A percentile compares a stretch with the other conserved stretches of the same genome.
phyloP scores from a whole-genome alignment of 2,329 filamentous ascomycete genomes.

The Botrytis porri region DNA sequence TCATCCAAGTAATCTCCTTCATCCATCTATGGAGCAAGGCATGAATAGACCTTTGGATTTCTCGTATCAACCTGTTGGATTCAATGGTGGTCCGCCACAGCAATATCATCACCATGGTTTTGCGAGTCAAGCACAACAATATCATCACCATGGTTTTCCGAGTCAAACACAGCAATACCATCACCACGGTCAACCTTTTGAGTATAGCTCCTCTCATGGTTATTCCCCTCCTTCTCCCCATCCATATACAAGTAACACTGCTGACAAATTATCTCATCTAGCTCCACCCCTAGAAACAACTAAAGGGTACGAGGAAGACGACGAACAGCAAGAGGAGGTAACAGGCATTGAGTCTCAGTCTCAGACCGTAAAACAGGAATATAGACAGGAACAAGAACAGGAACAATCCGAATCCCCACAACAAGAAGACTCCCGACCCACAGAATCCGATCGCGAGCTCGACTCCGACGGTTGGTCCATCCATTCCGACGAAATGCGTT shows the following conservation, averaged over 20 bases:
- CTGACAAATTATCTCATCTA: not conserved
- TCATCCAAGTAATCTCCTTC: not conserved
- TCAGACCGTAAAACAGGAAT: not conserved
- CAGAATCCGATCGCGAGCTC: not conserved
- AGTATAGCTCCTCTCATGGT: not conserved
- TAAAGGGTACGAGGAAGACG: not conserved
- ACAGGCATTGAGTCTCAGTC: not conserved
- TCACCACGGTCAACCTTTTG: not conserved
- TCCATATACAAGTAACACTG: not conserved
- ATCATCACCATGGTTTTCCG: not conserved
- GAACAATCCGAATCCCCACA: not conserved
- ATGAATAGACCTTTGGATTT: not conserved
- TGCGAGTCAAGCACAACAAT: not conserved
- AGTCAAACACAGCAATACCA: not conserved
- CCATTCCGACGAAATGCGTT: not conserved
- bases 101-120: not conserved
- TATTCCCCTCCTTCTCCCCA: not conserved
- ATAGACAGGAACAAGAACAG: not conserved
- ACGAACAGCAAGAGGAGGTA: conserved; percentile 7
- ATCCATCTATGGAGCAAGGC: not conserved
- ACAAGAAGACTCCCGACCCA: not conserved
- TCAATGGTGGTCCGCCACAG: not conserved
- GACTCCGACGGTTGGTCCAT: not conserved
- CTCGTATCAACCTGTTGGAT: not conserved
- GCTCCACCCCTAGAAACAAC: not conserved